Conservation (phyloP, 2,329 filamentous ascomycete species). For the Akanthomyces muscarius region DNA sequence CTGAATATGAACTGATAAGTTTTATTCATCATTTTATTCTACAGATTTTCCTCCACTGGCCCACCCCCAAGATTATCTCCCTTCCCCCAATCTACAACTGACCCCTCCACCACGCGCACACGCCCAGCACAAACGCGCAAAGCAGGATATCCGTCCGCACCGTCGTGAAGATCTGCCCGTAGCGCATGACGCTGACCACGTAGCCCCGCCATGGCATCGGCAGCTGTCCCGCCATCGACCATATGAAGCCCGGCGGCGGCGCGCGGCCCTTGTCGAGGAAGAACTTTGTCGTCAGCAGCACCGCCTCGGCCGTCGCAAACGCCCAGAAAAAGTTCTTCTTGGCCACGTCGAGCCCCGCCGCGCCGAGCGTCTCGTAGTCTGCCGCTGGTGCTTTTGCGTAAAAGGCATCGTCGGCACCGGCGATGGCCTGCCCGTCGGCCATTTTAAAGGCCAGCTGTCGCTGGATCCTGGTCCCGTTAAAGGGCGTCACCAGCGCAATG, state of each 20-base stretch:
- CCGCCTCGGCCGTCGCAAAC: conserved; percentile 73
- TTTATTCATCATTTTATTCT: background rate
- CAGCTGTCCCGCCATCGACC: conserved; percentile 60
- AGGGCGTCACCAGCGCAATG: conserved; percentile 63
- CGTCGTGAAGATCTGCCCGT: conserved; percentile 67
- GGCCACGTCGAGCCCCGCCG: conserved; percentile 28
- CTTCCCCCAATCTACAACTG: conserved; percentile 20
- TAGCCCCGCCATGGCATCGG: conserved; percentile 62
- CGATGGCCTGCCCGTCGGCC: conserved; percentile 16
- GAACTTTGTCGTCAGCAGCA: conserved; percentile 67
- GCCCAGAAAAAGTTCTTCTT: conserved; percentile 63
- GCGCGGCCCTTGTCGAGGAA: conserved; percentile 61
- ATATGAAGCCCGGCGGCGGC: conserved; percentile 58
- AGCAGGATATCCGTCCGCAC: conserved; percentile 71
- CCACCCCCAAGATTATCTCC: conserved; percentile 9
- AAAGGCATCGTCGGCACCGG: background rate
- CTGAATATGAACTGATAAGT: background rate
- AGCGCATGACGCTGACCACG: conserved; percentile 57
- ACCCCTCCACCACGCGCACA: conserved; percentile 42
- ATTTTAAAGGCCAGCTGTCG: conserved; percentile 42
- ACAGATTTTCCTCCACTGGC: background rate
- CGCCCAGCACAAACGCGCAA: conserved; percentile 70
- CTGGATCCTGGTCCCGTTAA: conserved; percentile 61
- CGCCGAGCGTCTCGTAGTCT: no score
- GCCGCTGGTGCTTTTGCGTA: conserved; percentile 10